Evolutionary conservation across 306 rosid species (phyloP).

Genomic region (Vicia villosa): DNA sequence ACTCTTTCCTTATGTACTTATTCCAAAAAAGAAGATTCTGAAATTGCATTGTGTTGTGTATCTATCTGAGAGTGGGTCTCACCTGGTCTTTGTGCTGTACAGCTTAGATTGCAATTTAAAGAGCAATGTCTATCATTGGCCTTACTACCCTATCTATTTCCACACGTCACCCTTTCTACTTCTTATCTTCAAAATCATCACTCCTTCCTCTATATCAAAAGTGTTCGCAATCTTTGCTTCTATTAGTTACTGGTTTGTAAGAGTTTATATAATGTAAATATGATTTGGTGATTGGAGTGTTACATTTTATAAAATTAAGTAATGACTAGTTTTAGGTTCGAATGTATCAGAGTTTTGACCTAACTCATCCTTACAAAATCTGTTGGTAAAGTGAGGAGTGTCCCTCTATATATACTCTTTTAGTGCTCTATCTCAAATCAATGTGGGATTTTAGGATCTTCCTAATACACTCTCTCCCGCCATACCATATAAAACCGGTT

Average conservation of each 20-base stretch:
- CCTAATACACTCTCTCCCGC: too few species aligned
- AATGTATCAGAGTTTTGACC: too few species aligned
- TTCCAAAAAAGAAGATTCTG: slow-evolving; percentile 33
- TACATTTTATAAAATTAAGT: too few species aligned
- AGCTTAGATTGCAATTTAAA: slow-evolving; percentile 42
- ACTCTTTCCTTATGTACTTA: slow-evolving; percentile 32
- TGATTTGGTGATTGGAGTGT: too few species aligned
- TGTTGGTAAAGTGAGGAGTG: too few species aligned
- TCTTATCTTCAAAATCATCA: slow-evolving; percentile 40
- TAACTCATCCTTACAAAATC: too few species aligned
- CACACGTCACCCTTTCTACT: slow-evolving; percentile 5
- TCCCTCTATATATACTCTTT: too few species aligned
- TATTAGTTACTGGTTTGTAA: not conserved
- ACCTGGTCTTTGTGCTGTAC: slow-evolving; percentile 39
- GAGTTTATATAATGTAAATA: too few species aligned
- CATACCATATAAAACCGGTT: too few species aligned
- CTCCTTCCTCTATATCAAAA: slow-evolving; percentile 4
- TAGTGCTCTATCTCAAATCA: too few species aligned
- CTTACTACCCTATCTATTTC: slow-evolving; percentile 34
- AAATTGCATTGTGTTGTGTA: slow-evolving; percentile 17
- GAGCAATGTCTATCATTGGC: slow-evolving; percentile 32
- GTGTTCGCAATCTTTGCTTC: slow-evolving; percentile 27
- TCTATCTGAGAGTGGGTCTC: slow-evolving; percentile 40
- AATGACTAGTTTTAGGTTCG: too few species aligned
- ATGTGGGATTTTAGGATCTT: too few species aligned